Conservation (phyloP, 164 flowering plant genomes). For the Pachysandra terminalis region DNA sequence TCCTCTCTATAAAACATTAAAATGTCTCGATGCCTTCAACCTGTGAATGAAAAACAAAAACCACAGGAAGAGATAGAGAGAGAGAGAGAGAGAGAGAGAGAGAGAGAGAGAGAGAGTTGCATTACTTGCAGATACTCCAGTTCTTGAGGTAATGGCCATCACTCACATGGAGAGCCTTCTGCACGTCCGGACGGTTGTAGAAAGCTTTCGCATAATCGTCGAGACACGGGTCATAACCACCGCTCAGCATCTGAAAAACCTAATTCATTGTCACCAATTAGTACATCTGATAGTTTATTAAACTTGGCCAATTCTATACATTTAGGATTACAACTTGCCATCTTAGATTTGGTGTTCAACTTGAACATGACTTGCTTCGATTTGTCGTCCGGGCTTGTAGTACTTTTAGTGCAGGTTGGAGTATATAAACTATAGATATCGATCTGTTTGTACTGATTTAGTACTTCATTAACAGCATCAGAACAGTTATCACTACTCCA, state of each 20-base stretch:
- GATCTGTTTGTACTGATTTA: constrained; percentile 55
- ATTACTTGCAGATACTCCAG: constrained; percentile 99
- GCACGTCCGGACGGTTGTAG: constrained; percentile 84
- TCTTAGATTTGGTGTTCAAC: constrained; percentile 41
- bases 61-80: too few species aligned
- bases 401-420: constrained; percentile 43
- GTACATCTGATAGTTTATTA: too few species aligned
- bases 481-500: constrained; percentile 55
- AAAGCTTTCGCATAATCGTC: constrained; percentile 62
- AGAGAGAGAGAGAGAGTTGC: too few species aligned
- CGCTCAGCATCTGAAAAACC: constrained; percentile 69
- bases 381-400: constrained; percentile 24
- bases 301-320: too few species aligned
- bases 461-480: constrained; percentile 54
- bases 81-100: too few species aligned
- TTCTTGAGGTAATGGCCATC: constrained; percentile 53
- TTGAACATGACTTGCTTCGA: constrained; percentile 28
- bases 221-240: constrained; percentile 94
- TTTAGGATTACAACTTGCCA: too few species aligned
- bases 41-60: too few species aligned
- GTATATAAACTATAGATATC: constrained; percentile 91
- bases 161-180: constrained; percentile 85
- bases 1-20: too few species aligned
- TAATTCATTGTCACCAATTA: too few species aligned
- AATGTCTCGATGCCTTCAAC: too few species aligned